A percentile compares a stretch with the other conserved stretches of the same genome.
Evolutionary conservation across 768 basidiomycete genomes (phyloP).

Genomic region (Tylopilus sp.): DNA sequence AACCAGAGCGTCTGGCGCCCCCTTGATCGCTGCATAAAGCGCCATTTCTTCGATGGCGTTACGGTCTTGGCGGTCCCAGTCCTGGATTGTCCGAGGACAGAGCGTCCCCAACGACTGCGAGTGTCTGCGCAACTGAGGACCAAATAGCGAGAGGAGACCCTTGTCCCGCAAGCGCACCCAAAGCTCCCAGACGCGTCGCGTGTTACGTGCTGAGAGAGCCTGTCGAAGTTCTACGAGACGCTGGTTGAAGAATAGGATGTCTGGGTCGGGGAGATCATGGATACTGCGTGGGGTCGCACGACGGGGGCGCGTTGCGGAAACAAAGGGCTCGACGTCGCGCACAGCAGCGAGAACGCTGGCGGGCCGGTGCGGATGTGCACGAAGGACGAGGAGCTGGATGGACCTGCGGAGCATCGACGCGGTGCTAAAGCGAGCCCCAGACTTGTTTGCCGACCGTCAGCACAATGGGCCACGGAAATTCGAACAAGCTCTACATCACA

Average conservation of each 20-base stretch:
- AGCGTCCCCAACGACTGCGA: slow-evolving; percentile 35
- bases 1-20: slow-evolving; percentile 46
- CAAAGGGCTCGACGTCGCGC: slow-evolving; percentile 6
- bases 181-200: slow-evolving; percentile 24
- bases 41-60: slow-evolving; percentile 45
- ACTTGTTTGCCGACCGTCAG: background rate
- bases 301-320: no score
- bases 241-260: slow-evolving; percentile 35
- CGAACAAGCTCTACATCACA: slow-evolving; percentile 83
- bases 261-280: slow-evolving; percentile 23
- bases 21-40: slow-evolving; percentile 42
- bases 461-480: slow-evolving; percentile 81
- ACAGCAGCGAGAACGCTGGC: slow-evolving; percentile 12
- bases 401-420: slow-evolving; percentile 28
- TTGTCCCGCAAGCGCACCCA: slow-evolving; percentile 45
- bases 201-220: slow-evolving; percentile 37
- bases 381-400: slow-evolving; percentile 36
- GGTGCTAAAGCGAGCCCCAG: no score
- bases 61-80: slow-evolving; percentile 29
- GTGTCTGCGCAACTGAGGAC: slow-evolving; percentile 39
- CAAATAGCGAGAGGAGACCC: slow-evolving; percentile 45
- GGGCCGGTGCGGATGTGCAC: slow-evolving; percentile 22
- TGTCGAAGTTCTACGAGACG: slow-evolving; percentile 37
- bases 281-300: background rate
- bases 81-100: slow-evolving; percentile 18